phyloP scores from a whole-genome alignment of 2,329 filamentous ascomycete species.

The Colletotrichum salicis region DNA sequence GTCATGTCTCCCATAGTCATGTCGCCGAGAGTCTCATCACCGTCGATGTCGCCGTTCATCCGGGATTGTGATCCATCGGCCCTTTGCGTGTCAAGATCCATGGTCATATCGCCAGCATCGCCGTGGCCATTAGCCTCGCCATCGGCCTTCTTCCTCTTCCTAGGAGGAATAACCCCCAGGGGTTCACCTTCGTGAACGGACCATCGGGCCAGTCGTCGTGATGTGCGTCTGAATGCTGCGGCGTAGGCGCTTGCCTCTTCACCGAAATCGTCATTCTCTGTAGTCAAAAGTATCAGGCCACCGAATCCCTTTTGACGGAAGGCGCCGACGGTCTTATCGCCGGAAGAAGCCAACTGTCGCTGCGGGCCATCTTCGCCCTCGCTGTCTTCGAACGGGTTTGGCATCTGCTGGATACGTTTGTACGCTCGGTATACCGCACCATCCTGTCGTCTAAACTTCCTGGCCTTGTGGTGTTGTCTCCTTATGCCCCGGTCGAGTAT shows the following conservation, averaged over 20 bases:
- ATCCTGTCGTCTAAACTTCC: conserved; percentile 70
- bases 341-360: conserved; percentile 42
- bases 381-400: conserved; percentile 69
- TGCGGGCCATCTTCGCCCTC: conserved; percentile 64
- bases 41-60: conserved; percentile 50
- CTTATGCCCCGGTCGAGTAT: conserved; percentile 81
- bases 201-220: conserved; percentile 78
- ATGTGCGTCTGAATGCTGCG: conserved; percentile 71
- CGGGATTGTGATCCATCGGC: conserved; percentile 32
- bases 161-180: conserved; percentile 58
- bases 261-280: conserved; percentile 78
- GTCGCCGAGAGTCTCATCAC: conserved; percentile 46
- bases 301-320: conserved; percentile 69
- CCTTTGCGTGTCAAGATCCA: conserved; percentile 45
- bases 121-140: conserved; percentile 29
- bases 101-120: conserved; percentile 39
- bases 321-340: conserved; percentile 44
- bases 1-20: conserved; percentile 50
- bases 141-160: conserved; percentile 52
- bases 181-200: conserved; percentile 58
- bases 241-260: conserved; percentile 77
- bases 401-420: conserved; percentile 68
- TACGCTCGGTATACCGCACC: conserved; percentile 75
- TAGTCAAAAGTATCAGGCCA: conserved; percentile 70
- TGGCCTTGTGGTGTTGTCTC: conserved; percentile 71